Percentiles rank a stretch among this genome's conserved stretches.
These are phyloP conservation scores for Tricholoma terreum DNA, from an alignment of 768 basidiomycete genomes.

Conservation along the genomic window DNA sequence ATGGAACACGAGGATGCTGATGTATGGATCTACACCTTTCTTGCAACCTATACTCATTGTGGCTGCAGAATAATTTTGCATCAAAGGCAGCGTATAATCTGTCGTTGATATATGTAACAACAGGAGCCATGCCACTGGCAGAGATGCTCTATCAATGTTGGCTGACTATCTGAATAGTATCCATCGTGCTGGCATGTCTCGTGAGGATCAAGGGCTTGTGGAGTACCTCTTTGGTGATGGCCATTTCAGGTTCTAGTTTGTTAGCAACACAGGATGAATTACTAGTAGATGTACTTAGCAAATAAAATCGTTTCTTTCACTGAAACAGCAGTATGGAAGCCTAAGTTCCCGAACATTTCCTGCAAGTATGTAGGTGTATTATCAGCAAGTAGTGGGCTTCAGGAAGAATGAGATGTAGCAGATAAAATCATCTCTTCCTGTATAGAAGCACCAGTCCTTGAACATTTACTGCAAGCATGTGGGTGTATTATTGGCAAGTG, in stretches of 20 bases:
- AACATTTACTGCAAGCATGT: no score
- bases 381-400: no score
- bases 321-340: background rate
- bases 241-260: no score
- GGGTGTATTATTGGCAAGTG: no score
- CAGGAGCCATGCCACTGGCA: conserved; percentile 71
- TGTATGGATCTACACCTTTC: background rate
- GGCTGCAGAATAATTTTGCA: conserved; percentile 50
- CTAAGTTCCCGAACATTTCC: background rate
- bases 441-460: no score
- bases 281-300: no score
- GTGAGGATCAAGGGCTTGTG: no score
- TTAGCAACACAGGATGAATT: no score
- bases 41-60: background rate
- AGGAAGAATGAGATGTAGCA: no score
- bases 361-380: background rate
- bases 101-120: conserved; percentile 75
- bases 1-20: conserved; percentile 28
- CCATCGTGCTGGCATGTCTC: no score
- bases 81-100: conserved; percentile 88
- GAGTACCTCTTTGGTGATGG: no score
- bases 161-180: conserved; percentile 81
- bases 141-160: conserved; percentile 71
- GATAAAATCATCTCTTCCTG: no score
- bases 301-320: background rate